Percentiles rank a stretch among this genome's conserved stretches.
phyloP scores from a whole-genome alignment of 140 eudicot genomes.

The Stevia rebaudiana region DNA sequence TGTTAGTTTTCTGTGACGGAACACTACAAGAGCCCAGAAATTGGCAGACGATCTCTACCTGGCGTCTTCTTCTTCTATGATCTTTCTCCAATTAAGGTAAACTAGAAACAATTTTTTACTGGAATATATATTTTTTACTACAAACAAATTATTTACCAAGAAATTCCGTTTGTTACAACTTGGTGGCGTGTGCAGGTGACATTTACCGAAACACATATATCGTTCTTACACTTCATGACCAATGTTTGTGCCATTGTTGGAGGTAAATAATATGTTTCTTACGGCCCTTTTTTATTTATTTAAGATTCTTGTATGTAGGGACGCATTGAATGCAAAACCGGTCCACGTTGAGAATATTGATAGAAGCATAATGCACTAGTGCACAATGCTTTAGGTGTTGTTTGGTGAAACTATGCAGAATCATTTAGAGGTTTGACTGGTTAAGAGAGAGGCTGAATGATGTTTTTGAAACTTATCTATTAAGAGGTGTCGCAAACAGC shows the following conservation, averaged over 20 bases:
- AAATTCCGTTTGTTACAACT: neutral
- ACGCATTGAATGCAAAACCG: neutral
- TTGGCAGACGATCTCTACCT: constrained; percentile 60
- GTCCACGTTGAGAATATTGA: too few relatives aligned
- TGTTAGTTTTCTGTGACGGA: constrained; percentile 90
- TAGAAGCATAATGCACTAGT: neutral
- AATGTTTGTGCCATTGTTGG: constrained; percentile 93
- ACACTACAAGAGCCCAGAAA: constrained; percentile 65
- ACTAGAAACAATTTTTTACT: neutral
- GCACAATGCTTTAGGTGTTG: neutral
- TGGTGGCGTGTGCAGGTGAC: constrained; percentile 67
- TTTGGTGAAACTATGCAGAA: too few relatives aligned
- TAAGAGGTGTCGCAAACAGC: too few relatives aligned
- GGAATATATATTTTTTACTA: neutral
- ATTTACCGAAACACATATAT: constrained; percentile 55
- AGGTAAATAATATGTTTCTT: constrained; percentile 42
- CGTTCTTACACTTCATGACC: constrained; percentile 88
- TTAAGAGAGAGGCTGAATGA: too few relatives aligned
- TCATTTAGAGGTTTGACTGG: too few relatives aligned
- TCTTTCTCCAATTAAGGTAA: constrained; percentile 96
- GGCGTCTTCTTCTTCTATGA: constrained; percentile 94
- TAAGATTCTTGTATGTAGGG: neutral
- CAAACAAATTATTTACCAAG: neutral
- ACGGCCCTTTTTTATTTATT: neutral
- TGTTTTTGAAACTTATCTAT: too few relatives aligned